These are phyloP conservation scores for Priceomyces melissophilus DNA, from an alignment of 805 yeast genomes.

Conservation along the genomic window DNA sequence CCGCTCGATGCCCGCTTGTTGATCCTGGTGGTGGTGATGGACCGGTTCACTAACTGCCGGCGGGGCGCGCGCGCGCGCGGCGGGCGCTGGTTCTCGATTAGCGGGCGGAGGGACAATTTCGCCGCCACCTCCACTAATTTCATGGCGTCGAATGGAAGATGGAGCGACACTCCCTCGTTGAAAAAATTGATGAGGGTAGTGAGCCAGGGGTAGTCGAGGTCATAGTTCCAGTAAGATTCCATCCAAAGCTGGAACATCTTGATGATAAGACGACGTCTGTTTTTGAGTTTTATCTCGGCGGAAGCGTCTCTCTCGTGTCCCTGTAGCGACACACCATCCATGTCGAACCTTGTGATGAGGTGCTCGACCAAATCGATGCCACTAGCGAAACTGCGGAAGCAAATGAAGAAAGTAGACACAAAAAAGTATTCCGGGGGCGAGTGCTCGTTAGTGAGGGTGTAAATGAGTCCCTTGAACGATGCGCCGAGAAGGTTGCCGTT, in stretches of 20 bases:
- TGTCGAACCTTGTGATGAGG: constrained; percentile 63
- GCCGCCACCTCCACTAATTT: constrained; percentile 61
- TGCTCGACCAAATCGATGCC: constrained; percentile 67
- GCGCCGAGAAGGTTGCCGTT: constrained; percentile 61
- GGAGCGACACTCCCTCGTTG: constrained; percentile 66
- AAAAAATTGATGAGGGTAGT: constrained; percentile 75
- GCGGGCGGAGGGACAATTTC: constrained; percentile 52
- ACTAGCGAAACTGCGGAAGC: constrained; percentile 68
- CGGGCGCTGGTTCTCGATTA: constrained; percentile 37
- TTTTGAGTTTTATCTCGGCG: constrained; percentile 40
- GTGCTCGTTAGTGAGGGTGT: constrained; percentile 62
- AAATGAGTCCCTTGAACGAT: constrained; percentile 65
- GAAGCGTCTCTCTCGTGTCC: constrained; percentile 16
- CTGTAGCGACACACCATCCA: constrained; percentile 28
- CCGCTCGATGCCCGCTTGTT: constrained; percentile 34
- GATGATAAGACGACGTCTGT: constrained; percentile 64
- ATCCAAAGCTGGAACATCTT: constrained; percentile 78
- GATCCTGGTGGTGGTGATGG: constrained; percentile 36
- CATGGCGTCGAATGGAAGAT: constrained; percentile 64
- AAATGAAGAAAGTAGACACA: constrained; percentile 70
- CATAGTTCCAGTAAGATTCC: constrained; percentile 82
- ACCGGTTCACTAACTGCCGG: constrained; percentile 52
- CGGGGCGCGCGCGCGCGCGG: constrained; percentile 10
- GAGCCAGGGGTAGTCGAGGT: constrained; percentile 54
- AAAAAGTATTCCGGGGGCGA: constrained; percentile 65